Evolutionary conservation across 768 basidiomycete species (phyloP), one percentile per base, ranked within the genome.

Genomic region (Termitomyces bulborhizus): DNA sequence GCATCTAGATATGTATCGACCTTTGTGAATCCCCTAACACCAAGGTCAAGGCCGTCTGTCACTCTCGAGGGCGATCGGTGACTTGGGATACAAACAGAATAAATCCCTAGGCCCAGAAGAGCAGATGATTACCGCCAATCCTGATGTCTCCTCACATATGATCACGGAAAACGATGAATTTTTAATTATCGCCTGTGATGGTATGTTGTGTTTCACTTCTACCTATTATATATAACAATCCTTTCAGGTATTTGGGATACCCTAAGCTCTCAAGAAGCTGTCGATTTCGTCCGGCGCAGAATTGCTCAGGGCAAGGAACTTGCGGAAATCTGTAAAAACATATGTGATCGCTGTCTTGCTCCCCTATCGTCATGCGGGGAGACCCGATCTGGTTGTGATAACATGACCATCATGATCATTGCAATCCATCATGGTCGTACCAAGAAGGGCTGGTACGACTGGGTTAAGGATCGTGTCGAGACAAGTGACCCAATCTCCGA

Each of bases 41-140:
- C 16, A 29, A 44, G 31, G 31, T 13, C 12, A 63, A 97, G 95
- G 96, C 59, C 98, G 98, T 67, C 85, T 99, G 54, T 95, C 97
- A 0, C 73, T 98, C 39, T 95, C 95, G 15, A 81, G 97, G 63
- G 97, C 97, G 3, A 74, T 99, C 27, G 97, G 97, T 53, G 97
- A 99, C 69, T 98, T 99, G 68, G 93, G 96, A 60, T 98, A 96
- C 81, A 99, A 99, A 78, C 94, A 95, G 74, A 96, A 95, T 66
- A 81, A 82, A 46, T 70, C 80, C 16, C 71, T 98, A 9, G 69
- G 80, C 41, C 85, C 95, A 13, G 96, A 98, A 71, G 81, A 83
- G 47, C 97, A 99, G 71, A 86, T 94, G 56, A 97, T 99, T 62
- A 98, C 97, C 1, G 82, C 92, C 36, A 83, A 99, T 68, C 97